Conservation (phyloP, 441 rosid genomes). For the Gossypium davidsonii region DNA sequence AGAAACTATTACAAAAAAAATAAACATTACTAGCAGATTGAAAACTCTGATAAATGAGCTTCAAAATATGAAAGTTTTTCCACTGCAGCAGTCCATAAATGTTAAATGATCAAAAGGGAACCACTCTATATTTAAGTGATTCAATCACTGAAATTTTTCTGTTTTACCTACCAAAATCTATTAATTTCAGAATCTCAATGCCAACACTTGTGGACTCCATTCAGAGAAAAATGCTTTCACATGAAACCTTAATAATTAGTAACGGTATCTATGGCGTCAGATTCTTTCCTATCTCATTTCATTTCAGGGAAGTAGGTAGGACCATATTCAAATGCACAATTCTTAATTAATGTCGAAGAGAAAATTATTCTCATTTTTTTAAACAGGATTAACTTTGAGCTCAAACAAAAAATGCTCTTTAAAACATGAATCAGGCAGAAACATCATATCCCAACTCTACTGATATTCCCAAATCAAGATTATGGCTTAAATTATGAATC, state of each 20-base stretch:
- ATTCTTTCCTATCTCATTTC: background rate
- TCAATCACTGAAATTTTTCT: background rate
- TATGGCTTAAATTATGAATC: background rate
- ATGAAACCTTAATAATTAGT: background rate
- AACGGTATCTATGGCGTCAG: background rate
- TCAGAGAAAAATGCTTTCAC: background rate
- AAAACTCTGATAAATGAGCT: background rate
- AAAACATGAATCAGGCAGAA: background rate
- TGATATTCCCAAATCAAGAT: conserved; percentile 1
- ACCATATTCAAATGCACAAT: background rate
- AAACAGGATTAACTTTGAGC: background rate
- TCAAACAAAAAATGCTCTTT: background rate
- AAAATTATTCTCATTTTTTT: background rate
- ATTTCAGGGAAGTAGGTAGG: background rate
- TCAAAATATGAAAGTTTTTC: background rate
- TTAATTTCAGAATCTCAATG: conserved; percentile 1
- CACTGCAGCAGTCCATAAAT: conserved; percentile 2
- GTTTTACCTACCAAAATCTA: background rate
- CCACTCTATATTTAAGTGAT: background rate
- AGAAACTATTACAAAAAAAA: background rate
- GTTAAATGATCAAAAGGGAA: conserved; percentile 1
- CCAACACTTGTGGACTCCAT: background rate
- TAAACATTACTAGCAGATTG: background rate
- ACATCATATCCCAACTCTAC: background rate
- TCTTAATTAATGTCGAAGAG: background rate